phyloP scores from a whole-genome alignment of 257 asterid species.

The Fraxinus americana region DNA sequence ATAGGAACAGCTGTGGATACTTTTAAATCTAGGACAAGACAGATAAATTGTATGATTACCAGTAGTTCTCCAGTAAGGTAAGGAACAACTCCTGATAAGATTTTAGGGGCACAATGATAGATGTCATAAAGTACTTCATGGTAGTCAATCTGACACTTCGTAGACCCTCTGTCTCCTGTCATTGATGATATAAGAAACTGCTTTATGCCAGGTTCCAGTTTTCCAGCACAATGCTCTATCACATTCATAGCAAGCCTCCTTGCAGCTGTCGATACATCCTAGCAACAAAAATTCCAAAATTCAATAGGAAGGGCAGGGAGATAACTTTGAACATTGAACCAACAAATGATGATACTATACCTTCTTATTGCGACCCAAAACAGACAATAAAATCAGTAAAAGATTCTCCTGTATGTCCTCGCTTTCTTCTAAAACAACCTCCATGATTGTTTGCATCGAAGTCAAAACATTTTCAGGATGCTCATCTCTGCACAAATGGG shows the following conservation, averaged over 20 bases:
- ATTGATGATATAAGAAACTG: slow-evolving; percentile 82
- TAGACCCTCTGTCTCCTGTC: slow-evolving; percentile 77
- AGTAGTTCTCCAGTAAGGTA: slow-evolving; percentile 93
- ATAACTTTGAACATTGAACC: slow-evolving; percentile 18
- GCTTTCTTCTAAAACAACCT: slow-evolving; percentile 84
- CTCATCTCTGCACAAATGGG: slow-evolving; percentile 20
- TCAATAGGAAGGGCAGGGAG: slow-evolving; percentile 14
- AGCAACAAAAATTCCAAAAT: slow-evolving; percentile 26
- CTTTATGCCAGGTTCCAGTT: slow-evolving; percentile 84
- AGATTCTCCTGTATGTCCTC: slow-evolving; percentile 86
- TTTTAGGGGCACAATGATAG: slow-evolving; percentile 77
- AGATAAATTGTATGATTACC: slow-evolving; percentile 53
- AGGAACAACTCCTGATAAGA: slow-evolving; percentile 87
- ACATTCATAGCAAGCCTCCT: slow-evolving; percentile 87
- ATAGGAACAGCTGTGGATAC: slow-evolving; percentile 1
- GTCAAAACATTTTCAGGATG: slow-evolving; percentile 79
- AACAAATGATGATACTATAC: slow-evolving; percentile 39
- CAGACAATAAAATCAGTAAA: slow-evolving; percentile 64
- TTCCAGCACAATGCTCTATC: slow-evolving; percentile 72
- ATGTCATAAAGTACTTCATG: slow-evolving; percentile 78
- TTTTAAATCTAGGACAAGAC: background rate
- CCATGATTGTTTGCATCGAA: slow-evolving; percentile 95
- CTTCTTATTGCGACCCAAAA: slow-evolving; percentile 73
- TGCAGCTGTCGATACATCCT: slow-evolving; percentile 74
- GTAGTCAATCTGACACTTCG: slow-evolving; percentile 61